Conservation (phyloP, 2,329 filamentous ascomycete species). For the Pseudogymnoascus sp. region DNA sequence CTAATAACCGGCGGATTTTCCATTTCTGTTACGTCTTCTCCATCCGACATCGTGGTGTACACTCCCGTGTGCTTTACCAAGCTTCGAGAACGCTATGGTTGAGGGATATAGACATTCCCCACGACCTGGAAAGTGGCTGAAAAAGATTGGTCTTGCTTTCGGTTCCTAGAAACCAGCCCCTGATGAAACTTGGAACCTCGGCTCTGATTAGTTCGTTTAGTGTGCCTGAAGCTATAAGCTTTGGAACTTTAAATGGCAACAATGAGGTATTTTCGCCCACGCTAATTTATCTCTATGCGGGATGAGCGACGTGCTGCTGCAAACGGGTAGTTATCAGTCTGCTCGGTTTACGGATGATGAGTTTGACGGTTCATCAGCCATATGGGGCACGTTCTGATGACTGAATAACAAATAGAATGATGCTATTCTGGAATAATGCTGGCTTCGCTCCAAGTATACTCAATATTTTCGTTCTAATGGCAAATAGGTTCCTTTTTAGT, state of each 20-base stretch:
- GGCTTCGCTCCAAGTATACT: background rate
- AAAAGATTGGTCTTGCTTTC: background rate
- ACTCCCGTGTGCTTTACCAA: background rate
- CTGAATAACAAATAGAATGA: background rate
- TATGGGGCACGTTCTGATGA: background rate
- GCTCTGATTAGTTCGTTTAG: background rate
- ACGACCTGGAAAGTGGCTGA: background rate
- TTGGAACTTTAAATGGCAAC: background rate
- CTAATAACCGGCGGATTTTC: background rate
- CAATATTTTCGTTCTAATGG: background rate
- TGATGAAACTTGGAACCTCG: background rate
- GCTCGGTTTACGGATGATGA: background rate
- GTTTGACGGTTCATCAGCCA: background rate
- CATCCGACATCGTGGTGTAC: background rate
- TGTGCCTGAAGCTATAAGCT: background rate
- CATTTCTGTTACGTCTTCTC: constrained; percentile 1
- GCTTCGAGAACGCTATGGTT: background rate
- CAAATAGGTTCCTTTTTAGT: background rate
- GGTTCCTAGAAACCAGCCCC: background rate
- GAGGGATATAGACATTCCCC: background rate
- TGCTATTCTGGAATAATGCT: background rate
- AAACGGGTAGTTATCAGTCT: background rate
- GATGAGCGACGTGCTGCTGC: background rate
- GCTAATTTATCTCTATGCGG: background rate
- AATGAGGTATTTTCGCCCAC: background rate